Percentiles rank a stretch among this genome's conserved stretches.
phyloP scores from a whole-genome alignment of 352 stramenopile species.

The Pythium grandisporangium region DNA sequence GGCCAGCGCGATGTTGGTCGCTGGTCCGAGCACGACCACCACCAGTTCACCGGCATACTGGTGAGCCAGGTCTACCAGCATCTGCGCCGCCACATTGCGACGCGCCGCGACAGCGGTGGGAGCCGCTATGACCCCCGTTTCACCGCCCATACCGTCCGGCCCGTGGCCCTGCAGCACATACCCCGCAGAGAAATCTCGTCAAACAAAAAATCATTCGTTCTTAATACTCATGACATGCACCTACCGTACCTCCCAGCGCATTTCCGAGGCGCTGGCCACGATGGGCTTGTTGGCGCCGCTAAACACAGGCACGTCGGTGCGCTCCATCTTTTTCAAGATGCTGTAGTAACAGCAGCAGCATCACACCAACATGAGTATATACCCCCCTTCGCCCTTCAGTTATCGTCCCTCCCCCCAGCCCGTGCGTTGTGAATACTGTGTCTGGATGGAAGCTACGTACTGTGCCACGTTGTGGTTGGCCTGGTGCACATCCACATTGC shows the following conservation, averaged over 20 bases:
- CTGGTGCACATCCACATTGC: slow-evolving; percentile 75
- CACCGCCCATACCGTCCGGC: slow-evolving; percentile 56
- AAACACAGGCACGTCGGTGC: slow-evolving; percentile 42
- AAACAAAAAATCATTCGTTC: background rate
- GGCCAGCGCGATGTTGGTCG: slow-evolving; percentile 75
- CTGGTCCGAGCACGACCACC: slow-evolving; percentile 58
- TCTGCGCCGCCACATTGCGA: slow-evolving; percentile 59
- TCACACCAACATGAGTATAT: background rate
- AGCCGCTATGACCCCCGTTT: slow-evolving; percentile 27
- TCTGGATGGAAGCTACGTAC: slow-evolving; percentile 30
- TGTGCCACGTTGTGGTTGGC: slow-evolving; percentile 76
- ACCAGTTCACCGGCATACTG: slow-evolving; percentile 58
- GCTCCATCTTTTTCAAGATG: slow-evolving; percentile 45
- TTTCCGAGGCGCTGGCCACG: slow-evolving; percentile 46
- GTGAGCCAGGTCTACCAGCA: slow-evolving; percentile 47
- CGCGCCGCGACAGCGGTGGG: slow-evolving; percentile 12
- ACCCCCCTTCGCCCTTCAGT: background rate
- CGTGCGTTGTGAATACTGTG: too few species aligned
- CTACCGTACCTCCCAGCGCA: slow-evolving; percentile 40
- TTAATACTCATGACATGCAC: background rate
- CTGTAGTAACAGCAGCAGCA: slow-evolving; percentile 13
- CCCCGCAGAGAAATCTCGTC: background rate
- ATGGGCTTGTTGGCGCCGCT: slow-evolving; percentile 61
- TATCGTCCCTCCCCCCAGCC: too few species aligned
- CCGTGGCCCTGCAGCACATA: slow-evolving; percentile 36